Base-by-base conservation (phyloP, 805 yeast species). In the Schwanniomyces occidentalis region DNA sequence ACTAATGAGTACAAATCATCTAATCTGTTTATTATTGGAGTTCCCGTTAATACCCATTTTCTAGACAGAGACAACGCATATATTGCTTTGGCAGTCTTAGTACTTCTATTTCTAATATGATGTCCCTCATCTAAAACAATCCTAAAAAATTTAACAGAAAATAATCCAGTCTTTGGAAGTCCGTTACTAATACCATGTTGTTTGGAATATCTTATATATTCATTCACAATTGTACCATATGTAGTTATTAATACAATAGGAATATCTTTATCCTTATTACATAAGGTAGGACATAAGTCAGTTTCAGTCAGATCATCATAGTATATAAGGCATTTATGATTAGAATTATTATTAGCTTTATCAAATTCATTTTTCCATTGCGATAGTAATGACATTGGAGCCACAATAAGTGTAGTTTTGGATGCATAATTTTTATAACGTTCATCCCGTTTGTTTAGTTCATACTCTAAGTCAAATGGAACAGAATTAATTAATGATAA, bases 111-210 rank as follows among this genome's bases (percentile, higher is more conserved):
- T 51, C 95, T 71, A 39, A 90, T 90, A 16, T 75, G 85, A 53
- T 91, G 98, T 7, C 93, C 97, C 58, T 90, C 98, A 59, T 90
- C 97, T 7, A 91, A 54, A 0, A 86, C 82, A 3, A 90, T 63
- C 31, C 98, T 69, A 47, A 83, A 80, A 53, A 82, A 91, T 28
- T 78, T 74, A 3, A 86, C 78, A 0, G 88, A 77, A 53, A 73
- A 89, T 4, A 91, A 51, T 0, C 95, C 95, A 16, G 60, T 50
- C 7, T 55, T 51, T 1, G 64, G 54, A 5, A 63, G 42, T 7
- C 41, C 40, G 8, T 54, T 47, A 9, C 10, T 10, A 8, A 13
- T n/a, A 0, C 64, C 64, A 9, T 45, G 27, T 6, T 35, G 38
- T 26, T 56, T 61, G 12, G 61, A 48, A 16, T 71, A 44, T 41